These are phyloP conservation scores for Hirsutella thompsonii DNA, from an alignment of 2,329 filamentous ascomycete species.

Conservation along the genomic window DNA sequence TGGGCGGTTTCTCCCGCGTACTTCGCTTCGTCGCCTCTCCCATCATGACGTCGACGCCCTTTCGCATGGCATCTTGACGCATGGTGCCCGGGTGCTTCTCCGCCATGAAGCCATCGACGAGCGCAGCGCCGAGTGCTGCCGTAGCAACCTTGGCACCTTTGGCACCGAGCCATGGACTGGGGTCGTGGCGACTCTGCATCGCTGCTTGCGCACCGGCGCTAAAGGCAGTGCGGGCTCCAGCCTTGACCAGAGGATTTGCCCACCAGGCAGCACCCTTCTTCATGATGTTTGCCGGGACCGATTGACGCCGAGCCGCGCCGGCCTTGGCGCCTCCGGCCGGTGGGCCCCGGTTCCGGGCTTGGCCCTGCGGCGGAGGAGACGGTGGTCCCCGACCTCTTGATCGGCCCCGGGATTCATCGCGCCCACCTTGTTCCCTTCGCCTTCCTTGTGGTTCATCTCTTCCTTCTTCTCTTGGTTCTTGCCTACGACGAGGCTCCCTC, in stretches of 20 bases:
- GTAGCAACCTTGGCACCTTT: constrained; percentile 36
- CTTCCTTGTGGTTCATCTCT: too few species aligned
- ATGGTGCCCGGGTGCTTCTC: constrained; percentile 16
- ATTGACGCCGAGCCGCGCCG: constrained; percentile 14
- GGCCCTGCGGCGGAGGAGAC: too few species aligned
- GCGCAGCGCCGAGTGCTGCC: constrained; percentile 33
- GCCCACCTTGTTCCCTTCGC: too few species aligned
- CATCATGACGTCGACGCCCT: constrained; percentile 1
- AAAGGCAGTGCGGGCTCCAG: constrained; percentile 32
- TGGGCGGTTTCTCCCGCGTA: not conserved
- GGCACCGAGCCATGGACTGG: constrained; percentile 31
- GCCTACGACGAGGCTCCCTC: too few species aligned
- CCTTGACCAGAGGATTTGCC: constrained; percentile 23
- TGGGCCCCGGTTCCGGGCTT: constrained; percentile 3
- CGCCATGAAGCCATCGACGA: constrained; percentile 32
- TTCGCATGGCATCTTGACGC: constrained; percentile 5
- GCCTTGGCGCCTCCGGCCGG: constrained; percentile 6
- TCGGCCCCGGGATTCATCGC: too few species aligned
- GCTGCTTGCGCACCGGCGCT: constrained; percentile 35
- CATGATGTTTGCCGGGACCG: constrained; percentile 17
- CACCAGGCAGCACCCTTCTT: constrained; percentile 17
- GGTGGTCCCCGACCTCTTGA: too few species aligned
- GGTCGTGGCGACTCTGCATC: constrained; percentile 30
- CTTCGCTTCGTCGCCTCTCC: not conserved
- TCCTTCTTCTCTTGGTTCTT: too few species aligned